Evolutionary conservation across 768 basidiomycete genomes (phyloP), one percentile per base, ranked within the genome.

Genomic region (Boletus vermiculosoides): DNA sequence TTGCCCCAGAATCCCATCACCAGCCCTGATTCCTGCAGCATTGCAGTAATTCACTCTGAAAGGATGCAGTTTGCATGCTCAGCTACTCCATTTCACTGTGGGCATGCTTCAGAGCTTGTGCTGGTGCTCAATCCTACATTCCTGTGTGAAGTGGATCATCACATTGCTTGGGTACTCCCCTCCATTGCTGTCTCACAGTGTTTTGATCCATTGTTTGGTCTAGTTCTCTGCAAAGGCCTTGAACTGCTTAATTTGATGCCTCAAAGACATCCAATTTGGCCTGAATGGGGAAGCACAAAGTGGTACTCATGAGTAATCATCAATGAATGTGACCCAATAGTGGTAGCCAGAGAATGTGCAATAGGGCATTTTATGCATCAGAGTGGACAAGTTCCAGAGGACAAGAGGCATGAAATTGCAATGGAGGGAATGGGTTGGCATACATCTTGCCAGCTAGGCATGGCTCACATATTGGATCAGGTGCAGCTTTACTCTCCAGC

Each of bases 131-230:
- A 25, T 25, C 2, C 25, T 5, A 25, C 3, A 25, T 25, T 25
- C 25, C 25, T 25, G 25, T 25, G 25, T 25, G 25, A 25, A 25
- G 3, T 25, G 25, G 25, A 25, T 2, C 25, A 25, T 25, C 25
- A 25, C 25, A 5, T 25, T 25, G 25, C 25, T 25, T 5, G 5
- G 2, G 5, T 25, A 25, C 25, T 25, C 70, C 0, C 71, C 71
- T 16, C 71, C 70, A 47, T 68, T 52, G 58, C 74, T 69, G 18
- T 70, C 63, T 15, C 59, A 40, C n/a, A 70, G 46, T 11, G 30
- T 50, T 39, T 64, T 63, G 42, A 71, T 50, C 18, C 52, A 51
- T 1, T 23, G 8, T 39, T 57, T 58, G 3, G 34, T 57, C 47
- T 69, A 56, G 37, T 62, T 73, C 63, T 75, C 67, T 40, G 66